phyloP scores from a whole-genome alignment of 1,139 yeast genomes.

The Taiozyma sp. region DNA sequence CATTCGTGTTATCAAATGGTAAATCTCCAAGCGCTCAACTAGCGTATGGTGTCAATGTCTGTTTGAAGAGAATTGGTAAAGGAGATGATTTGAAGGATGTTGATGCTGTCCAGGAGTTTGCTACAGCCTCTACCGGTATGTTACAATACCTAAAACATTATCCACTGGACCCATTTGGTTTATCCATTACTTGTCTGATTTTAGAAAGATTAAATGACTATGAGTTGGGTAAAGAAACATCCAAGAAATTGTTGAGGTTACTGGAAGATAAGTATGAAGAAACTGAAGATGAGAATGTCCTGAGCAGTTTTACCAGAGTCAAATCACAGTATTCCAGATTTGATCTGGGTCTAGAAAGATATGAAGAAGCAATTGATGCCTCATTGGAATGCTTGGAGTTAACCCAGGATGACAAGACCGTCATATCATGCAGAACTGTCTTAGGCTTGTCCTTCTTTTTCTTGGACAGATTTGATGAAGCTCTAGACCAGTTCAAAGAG shows the following conservation, averaged over 20 bases:
- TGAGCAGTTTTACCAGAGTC: conserved; percentile 51
- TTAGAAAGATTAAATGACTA: conserved; percentile 71
- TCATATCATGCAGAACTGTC: conserved; percentile 61
- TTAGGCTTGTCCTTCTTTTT: conserved; percentile 70
- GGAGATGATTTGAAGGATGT: conserved; percentile 46
- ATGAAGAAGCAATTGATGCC: conserved; percentile 53
- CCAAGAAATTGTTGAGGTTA: conserved; percentile 40
- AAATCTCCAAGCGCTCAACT: conserved; percentile 66
- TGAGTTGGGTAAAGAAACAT: conserved; percentile 45
- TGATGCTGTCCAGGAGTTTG: conserved; percentile 58
- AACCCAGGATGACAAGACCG: conserved; percentile 33
- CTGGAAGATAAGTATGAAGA: conserved; percentile 59
- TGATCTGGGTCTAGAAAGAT: conserved; percentile 54
- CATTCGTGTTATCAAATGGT: conserved; percentile 74
- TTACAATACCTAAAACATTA: conserved; percentile 62
- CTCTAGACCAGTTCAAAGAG: conserved; percentile 62
- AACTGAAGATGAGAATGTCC: conserved; percentile 42
- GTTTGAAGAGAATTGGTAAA: conserved; percentile 37
- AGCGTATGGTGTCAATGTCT: conserved; percentile 59
- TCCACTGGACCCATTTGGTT: conserved; percentile 62
- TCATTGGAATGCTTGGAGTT: conserved; percentile 56
- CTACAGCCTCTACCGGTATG: conserved; percentile 69
- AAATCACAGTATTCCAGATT: conserved; percentile 71
- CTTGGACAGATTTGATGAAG: conserved; percentile 51
- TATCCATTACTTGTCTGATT: conserved; percentile 52